A percentile compares a stretch with the other conserved stretches of the same genome.
phyloP scores from a whole-genome alignment of 345 rosid species.

The Aquilaria yunnanensis region DNA sequence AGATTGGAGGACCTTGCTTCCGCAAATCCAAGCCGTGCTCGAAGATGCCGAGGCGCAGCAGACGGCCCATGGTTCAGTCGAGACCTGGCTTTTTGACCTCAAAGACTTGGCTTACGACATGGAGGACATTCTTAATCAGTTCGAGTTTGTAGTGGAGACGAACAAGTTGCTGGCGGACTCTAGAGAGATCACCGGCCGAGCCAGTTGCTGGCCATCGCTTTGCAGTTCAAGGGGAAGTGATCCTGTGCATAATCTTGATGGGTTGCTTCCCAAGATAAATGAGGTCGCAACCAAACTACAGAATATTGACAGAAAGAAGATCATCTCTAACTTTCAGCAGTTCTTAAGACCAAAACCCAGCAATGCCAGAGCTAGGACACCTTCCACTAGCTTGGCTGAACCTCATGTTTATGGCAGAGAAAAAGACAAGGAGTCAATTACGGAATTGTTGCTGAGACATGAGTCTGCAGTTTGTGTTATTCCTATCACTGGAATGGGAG shows the following conservation, averaged over 20 bases:
- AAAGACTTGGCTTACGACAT: constrained; percentile 11
- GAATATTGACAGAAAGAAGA: background rate
- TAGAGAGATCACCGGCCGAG: background rate
- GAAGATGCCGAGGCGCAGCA: constrained; percentile 24
- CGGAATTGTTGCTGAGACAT: constrained; percentile 10
- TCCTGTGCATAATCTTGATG: background rate
- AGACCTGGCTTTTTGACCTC: background rate
- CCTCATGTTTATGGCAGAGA: constrained; percentile 22
- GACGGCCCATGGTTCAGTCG: background rate
- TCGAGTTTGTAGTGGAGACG: constrained; percentile 5
- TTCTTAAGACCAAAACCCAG: background rate
- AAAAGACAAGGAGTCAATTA: constrained; percentile 10
- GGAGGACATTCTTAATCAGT: constrained; percentile 27
- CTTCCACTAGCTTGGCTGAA: constrained; percentile 11
- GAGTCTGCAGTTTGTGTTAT: constrained; percentile 8
- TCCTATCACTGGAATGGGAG: constrained; percentile 23
- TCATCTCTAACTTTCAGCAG: background rate
- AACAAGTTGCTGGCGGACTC: background rate
- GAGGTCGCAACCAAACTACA: constrained; percentile 3
- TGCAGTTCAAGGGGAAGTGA: constrained; percentile 1
- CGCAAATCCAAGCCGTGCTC: constrained; percentile 11
- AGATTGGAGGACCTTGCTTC: background rate
- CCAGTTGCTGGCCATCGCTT: background rate
- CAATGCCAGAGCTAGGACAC: background rate
- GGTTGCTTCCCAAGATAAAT: background rate